Conservation (phyloP, 2,329 filamentous ascomycete genomes). For the Fusarium napiforme region DNA sequence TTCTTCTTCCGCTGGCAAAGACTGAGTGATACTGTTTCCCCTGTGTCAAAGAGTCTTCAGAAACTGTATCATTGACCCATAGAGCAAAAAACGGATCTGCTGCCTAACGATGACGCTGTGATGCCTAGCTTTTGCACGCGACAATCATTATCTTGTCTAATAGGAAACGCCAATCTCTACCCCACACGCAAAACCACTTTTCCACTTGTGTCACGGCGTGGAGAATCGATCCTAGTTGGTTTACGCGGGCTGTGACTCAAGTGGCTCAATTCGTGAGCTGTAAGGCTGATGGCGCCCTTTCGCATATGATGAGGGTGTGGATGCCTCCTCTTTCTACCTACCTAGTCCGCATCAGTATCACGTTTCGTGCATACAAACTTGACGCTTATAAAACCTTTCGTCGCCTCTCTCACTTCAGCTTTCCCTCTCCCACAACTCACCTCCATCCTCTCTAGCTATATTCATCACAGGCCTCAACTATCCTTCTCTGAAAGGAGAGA, state of each 20-base stretch:
- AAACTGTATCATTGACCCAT: neutral
- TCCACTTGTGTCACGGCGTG: constrained; percentile 7
- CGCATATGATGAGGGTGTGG: neutral
- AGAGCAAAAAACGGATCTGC: constrained; percentile 11
- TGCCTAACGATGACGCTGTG: constrained; percentile 22
- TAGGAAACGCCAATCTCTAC: constrained; percentile 1
- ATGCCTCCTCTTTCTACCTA: constrained; percentile 7
- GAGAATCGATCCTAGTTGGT: neutral
- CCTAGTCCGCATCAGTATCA: neutral
- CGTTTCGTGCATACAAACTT: neutral
- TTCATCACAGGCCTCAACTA: neutral
- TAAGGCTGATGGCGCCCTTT: constrained; percentile 21
- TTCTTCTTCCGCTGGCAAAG: no score
- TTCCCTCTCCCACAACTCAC: neutral
- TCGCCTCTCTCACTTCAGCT: neutral
- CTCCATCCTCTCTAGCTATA: constrained; percentile 1
- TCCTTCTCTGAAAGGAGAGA: neutral
- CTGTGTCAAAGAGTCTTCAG: neutral
- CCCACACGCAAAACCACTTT: constrained; percentile 15
- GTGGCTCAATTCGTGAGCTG: neutral
- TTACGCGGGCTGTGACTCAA: constrained; percentile 30
- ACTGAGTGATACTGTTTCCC: neutral
- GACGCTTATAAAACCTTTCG: constrained; percentile 24
- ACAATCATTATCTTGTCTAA: constrained; percentile 14
- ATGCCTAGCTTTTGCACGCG: constrained; percentile 11